These are phyloP conservation scores for Pichia membranifaciens DNA, from an alignment of 805 yeast species.

Conservation along the genomic window DNA sequence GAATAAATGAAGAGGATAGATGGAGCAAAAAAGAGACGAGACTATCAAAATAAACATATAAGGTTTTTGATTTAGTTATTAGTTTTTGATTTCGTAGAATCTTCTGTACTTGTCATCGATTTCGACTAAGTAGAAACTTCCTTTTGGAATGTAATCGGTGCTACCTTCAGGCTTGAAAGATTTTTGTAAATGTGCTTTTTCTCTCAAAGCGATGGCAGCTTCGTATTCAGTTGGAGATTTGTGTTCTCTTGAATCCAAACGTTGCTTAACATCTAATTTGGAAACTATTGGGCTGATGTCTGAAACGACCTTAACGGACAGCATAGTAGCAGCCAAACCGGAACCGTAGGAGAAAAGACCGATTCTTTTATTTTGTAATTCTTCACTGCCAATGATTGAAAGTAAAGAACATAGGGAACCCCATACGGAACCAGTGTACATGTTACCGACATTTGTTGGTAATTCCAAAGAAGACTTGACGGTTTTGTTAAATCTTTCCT, in stretches of 20 bases:
- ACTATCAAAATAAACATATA: not conserved
- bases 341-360: conserved; percentile 97
- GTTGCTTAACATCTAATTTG: conserved; percentile 60
- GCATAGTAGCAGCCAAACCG: conserved; percentile 90
- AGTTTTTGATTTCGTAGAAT: conserved; percentile 63
- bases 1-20: not conserved
- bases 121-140: conserved; percentile 77
- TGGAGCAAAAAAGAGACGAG: conserved; percentile 3
- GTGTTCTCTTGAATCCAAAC: conserved; percentile 57
- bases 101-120: conserved; percentile 90
- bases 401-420: conserved; percentile 80
- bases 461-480: conserved; percentile 77
- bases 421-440: conserved; percentile 94
- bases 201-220: conserved; percentile 77
- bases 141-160: conserved; percentile 61
- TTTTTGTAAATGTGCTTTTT: conserved; percentile 80
- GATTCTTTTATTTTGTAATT: conserved; percentile 75
- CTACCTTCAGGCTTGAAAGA: conserved; percentile 74
- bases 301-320: conserved; percentile 72
- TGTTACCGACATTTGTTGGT: conserved; percentile 96
- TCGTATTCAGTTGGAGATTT: conserved; percentile 79
- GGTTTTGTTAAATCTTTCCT: conserved; percentile 59
- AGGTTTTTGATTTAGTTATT: conserved; percentile 14
- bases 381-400: conserved; percentile 65
- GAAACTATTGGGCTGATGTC: conserved; percentile 66